Percentiles rank a stretch among this genome's conserved stretches.
These are phyloP conservation scores for Colletotrichum salicis DNA, from an alignment of 2,329 filamentous ascomycete species.

Conservation along the genomic window DNA sequence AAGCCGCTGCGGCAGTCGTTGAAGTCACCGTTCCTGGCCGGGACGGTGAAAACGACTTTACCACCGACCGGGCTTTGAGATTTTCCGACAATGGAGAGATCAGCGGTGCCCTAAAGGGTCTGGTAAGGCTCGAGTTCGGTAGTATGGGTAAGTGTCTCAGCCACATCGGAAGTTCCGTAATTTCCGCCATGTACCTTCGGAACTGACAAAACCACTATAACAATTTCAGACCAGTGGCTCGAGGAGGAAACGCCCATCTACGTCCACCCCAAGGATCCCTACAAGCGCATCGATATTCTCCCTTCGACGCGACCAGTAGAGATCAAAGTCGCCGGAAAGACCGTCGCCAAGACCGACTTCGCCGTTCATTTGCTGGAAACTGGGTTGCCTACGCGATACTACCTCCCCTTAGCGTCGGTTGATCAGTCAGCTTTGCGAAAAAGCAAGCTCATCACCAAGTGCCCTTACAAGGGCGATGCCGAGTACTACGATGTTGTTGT, in stretches of 20 bases:
- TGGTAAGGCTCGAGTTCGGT: conserved; percentile 48
- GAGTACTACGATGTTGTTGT: conserved; percentile 69
- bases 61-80: conserved; percentile 48
- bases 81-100: conserved; percentile 52
- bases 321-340: conserved; percentile 58
- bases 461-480: conserved; percentile 75
- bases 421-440: conserved; percentile 55
- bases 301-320: conserved; percentile 63
- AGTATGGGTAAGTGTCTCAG: conserved; percentile 44
- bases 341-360: conserved; percentile 57
- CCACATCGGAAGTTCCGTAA: background rate
- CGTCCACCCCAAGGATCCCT: conserved; percentile 75
- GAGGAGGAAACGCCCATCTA: conserved; percentile 70
- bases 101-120: conserved; percentile 43
- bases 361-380: conserved; percentile 70
- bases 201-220: background rate
- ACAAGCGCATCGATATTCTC: conserved; percentile 72
- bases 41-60: conserved; percentile 40
- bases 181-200: background rate
- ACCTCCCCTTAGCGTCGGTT: conserved; percentile 64
- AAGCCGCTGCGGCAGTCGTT: conserved; percentile 42
- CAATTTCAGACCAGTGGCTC: conserved; percentile 49
- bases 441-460: conserved; percentile 65
- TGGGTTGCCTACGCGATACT: conserved; percentile 67
- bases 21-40: conserved; percentile 44